phyloP scores from a whole-genome alignment of 768 basidiomycete genomes.

The Flagelloscypha sp. region DNA sequence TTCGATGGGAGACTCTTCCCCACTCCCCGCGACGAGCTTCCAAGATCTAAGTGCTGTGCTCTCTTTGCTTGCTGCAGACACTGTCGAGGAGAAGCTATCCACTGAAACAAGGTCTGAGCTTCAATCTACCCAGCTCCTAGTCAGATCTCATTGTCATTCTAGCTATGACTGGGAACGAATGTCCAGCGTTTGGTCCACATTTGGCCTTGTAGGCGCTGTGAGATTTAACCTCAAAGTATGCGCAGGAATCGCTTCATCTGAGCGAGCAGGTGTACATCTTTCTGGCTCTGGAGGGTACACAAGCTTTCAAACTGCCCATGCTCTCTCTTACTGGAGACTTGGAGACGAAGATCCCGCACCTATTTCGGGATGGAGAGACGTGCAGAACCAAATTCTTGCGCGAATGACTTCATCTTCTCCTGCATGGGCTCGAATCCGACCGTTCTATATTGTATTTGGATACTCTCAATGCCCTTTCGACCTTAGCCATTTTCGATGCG shows the following conservation, averaged over 20 bases:
- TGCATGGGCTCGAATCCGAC: too few relatives aligned
- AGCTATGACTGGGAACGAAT: not conserved
- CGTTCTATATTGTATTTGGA: not conserved
- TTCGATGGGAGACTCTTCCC: not conserved
- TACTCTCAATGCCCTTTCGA: not conserved
- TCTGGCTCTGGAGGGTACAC: not conserved
- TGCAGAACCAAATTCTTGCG: too few relatives aligned
- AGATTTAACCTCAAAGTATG: not conserved
- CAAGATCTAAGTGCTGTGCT: conserved; percentile 3
- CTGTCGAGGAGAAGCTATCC: conserved; percentile 1
- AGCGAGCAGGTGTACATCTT: not conserved
- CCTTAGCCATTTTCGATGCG: too few relatives aligned
- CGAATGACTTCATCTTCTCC: too few relatives aligned
- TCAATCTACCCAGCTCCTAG: too few relatives aligned
- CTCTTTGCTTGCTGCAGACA: not conserved
- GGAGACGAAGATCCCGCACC: too few relatives aligned
- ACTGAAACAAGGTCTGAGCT: too few relatives aligned
- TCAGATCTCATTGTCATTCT: too few relatives aligned
- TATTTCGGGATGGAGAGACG: too few relatives aligned
- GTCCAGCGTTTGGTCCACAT: not conserved
- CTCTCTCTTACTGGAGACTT: too few relatives aligned
- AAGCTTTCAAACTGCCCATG: not conserved
- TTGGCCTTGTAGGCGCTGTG: not conserved
- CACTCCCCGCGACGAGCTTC: not conserved
- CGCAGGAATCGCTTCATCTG: not conserved